Evolutionary conservation across 164 flowering plant species (phyloP).

Genomic region (Vitis rupestris): DNA sequence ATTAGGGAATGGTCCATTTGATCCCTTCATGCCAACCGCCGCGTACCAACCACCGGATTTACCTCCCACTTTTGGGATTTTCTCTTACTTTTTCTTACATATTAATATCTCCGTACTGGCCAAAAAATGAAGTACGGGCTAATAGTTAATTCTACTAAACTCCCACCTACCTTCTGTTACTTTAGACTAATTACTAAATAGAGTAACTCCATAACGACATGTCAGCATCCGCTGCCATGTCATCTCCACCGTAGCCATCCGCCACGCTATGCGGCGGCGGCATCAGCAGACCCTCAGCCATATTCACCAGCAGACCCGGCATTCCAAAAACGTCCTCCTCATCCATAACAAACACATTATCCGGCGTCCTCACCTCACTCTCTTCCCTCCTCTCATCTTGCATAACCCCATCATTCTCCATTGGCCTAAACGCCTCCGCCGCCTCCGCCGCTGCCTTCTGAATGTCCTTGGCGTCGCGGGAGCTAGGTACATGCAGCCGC

Average conservation of each 20-base stretch:
- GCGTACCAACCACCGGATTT: no score
- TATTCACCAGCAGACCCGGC: slow-evolving; percentile 35
- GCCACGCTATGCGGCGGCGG: slow-evolving; percentile 39
- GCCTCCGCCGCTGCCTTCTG: slow-evolving; percentile 71
- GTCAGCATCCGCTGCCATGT: slow-evolving; percentile 34
- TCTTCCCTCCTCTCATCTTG: not conserved
- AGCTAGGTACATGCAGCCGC: slow-evolving; percentile 54
- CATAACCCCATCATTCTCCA: slow-evolving; percentile 26
- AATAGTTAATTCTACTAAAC: not conserved
- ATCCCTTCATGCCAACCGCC: no score
- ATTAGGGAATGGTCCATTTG: no score
- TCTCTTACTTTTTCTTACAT: no score
- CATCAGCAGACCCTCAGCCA: slow-evolving; percentile 57
- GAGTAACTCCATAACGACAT: slow-evolving; percentile 58
- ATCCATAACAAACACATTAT: slow-evolving; percentile 17
- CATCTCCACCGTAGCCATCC: slow-evolving; percentile 15
- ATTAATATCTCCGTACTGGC: no score
- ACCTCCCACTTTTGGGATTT: no score
- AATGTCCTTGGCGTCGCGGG: slow-evolving; percentile 54
- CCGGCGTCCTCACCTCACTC: not conserved
- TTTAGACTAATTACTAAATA: slow-evolving; percentile 4
- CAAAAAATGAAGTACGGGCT: not conserved
- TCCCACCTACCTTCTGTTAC: no score
- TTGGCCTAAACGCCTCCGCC: slow-evolving; percentile 56
- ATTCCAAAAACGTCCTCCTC: slow-evolving; percentile 31